Evolutionary conservation across 139 green algal species (phyloP), one percentile per base, ranked within the genome.

Genomic region (Zygnema circumcarinatum): DNA sequence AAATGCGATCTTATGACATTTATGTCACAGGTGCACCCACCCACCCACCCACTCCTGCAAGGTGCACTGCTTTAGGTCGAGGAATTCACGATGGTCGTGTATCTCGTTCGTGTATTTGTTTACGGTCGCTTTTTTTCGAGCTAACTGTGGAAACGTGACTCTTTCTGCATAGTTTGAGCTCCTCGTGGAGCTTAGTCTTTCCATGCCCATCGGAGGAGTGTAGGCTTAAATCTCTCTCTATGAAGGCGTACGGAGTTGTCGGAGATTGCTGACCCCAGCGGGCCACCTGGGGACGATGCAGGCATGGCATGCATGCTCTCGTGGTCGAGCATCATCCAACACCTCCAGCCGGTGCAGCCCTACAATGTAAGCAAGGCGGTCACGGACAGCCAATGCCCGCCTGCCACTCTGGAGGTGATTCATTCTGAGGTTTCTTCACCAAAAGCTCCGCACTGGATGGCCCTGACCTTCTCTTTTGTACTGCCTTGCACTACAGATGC

Each of bases 221-320:
- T 62, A 25, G 47, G 16, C 16, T 25, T 62, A 25, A 25, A 62
- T 16, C 16, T 62, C 16, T 62, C 47, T 62, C 16, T 62, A 25
- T 62, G 16, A 62, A 25, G 16, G 7, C 16, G 7, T 25, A 25
- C 16, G 47, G 47, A 16, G 16, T 62, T 62, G 16, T 62, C n/a
- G n/a, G n/a, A n/a, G n/a, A n/a, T n/a, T n/a, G n/a, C n/a, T n/a
- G n/a, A n/a, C n/a, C n/a, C n/a, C n/a, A n/a, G n/a, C n/a, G n/a
- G n/a, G n/a, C n/a, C n/a, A n/a, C n/a, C n/a, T n/a, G n/a, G n/a
- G n/a, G n/a, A n/a, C 36, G 3, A 52, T 78, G 69, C 69, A 78
- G 69, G 75, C 75, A 62, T 83, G 32, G 75, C 75, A 3, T 41
- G 32, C 11, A 62, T 83, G 2, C 35, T 83, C 2, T 41, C 75